Base-by-base conservation (phyloP, 2,329 filamentous ascomycete species). In the Talaromyces sp. region DNA sequence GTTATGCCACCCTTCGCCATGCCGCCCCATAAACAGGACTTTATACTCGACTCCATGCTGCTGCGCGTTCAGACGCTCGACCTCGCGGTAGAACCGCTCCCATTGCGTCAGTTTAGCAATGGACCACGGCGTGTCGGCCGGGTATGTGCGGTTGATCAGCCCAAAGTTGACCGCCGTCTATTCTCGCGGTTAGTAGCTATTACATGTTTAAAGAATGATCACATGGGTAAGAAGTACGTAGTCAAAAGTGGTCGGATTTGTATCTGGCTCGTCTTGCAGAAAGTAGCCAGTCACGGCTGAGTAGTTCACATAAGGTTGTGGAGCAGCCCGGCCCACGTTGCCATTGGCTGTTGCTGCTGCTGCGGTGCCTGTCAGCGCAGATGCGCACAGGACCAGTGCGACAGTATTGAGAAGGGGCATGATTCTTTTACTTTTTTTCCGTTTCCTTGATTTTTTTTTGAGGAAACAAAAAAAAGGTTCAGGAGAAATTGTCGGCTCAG, bases 1-100 rank as follows among this genome's bases (percentile, higher is more conserved):
- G 65, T 87, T 87, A 71, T 87, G 82, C 65, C 75, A 81, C 10
- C 84, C 84, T 68, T 87, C 79, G 19, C 85, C 85, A 66, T 87
- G 85, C 27, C 85, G 80, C 38, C 82, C 84, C 55, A 86, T 71
- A 70, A 82, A 85, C 27, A 87, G 71, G 2, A 87, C 73, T 53
- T 81, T 82, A 71, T 85, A 87, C 38, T 77, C 72, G 7, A 80
- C 75, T n/a, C 49, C 49, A 57, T 75, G 73, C 0, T 66, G 56
- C 3, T 78, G 58, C 59, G 65, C 55, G 65, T 83, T 82, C n/a
- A 86, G 68, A 13, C 71, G 70, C 11, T 70, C 63, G 17, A 86
- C 73, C 66, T 83, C 78, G 41, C 76, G 65, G 41, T 76, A 71
- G 62, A 86, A 83, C n/a, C 82, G 77, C 60, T 83, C 76, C 84